phyloP scores from a whole-genome alignment of 2,329 filamentous ascomycete species.

The Gliomastix tumulicola region DNA sequence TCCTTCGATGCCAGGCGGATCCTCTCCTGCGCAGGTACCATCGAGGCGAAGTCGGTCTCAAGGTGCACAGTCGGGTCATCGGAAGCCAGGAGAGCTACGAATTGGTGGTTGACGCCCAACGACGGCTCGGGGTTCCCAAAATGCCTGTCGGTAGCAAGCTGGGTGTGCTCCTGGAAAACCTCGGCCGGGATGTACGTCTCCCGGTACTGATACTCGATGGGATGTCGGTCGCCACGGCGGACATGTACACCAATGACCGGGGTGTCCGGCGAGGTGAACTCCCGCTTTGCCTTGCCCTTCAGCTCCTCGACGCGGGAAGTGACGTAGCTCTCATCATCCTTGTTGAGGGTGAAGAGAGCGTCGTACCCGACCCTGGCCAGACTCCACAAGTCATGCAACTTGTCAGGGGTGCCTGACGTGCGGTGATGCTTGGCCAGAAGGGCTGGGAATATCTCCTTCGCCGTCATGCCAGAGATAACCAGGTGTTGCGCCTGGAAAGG shows the following conservation, averaged over 20 bases:
- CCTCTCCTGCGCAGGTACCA: conserved; percentile 62
- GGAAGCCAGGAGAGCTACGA: conserved; percentile 55
- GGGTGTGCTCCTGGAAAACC: conserved; percentile 55
- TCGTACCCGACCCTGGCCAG: conserved; percentile 66
- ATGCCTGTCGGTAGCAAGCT: conserved; percentile 34
- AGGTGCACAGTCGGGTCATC: conserved; percentile 74
- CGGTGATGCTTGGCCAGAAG: conserved; percentile 24
- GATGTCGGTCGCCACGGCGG: conserved; percentile 72
- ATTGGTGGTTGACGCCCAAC: conserved; percentile 29
- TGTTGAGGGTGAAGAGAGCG: conserved; percentile 62
- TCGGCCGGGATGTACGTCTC: conserved; percentile 72
- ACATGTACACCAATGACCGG: conserved; percentile 65
- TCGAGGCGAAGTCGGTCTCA: conserved; percentile 53
- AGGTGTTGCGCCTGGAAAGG: conserved; percentile 70
- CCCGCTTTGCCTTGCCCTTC: conserved; percentile 33
- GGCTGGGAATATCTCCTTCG: conserved; percentile 57
- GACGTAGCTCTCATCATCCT: conserved; percentile 61
- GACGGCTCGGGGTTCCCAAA: conserved; percentile 22
- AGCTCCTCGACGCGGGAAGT: conserved; percentile 50
- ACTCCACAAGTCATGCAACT: conserved; percentile 51
- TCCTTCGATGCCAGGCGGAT: conserved; percentile 68
- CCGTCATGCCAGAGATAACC: conserved; percentile 64
- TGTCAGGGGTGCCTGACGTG: conserved; percentile 11
- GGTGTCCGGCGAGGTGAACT: conserved; percentile 26
- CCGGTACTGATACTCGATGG: conserved; percentile 68